These are phyloP conservation scores for Takashimella tepidaria DNA, from an alignment of 1,284 basidiomycete species.

Conservation along the genomic window DNA sequence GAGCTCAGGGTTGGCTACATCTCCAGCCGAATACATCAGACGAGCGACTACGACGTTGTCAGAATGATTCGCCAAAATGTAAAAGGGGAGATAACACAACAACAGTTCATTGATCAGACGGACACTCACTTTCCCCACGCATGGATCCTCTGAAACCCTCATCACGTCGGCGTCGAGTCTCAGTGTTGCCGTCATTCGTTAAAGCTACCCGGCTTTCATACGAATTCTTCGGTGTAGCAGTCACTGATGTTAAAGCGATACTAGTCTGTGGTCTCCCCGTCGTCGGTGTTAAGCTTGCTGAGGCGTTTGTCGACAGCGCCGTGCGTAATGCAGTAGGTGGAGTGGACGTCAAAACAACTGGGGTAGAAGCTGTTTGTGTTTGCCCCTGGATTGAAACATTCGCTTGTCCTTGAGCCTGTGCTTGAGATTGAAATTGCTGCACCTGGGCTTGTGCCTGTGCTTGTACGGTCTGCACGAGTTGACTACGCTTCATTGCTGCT, in stretches of 20 bases:
- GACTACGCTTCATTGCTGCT: conserved; percentile 17
- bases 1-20: conserved; percentile 34
- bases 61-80: too few species aligned
- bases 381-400: too few species aligned
- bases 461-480: conserved; percentile 12
- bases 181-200: neutral
- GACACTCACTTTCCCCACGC: conserved; percentile 37
- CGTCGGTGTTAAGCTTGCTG: neutral
- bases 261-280: neutral
- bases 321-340: neutral
- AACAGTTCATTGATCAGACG: neutral
- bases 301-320: neutral
- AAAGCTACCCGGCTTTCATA: too few species aligned
- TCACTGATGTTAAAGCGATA: neutral
- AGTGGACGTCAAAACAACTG: conserved; percentile 1
- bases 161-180: conserved; percentile 7
- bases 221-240: too few species aligned
- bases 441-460: conserved; percentile 8
- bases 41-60: conserved; percentile 24
- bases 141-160: conserved; percentile 41
- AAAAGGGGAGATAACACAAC: too few species aligned
- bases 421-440: conserved; percentile 2
- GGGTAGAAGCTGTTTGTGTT: neutral
- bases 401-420: conserved; percentile 1
- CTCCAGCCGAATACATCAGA: conserved; percentile 43